These are phyloP conservation scores for Saksenaea vasiformis DNA, from an alignment of 371 early-diverging fungal species.

Conservation along the genomic window DNA sequence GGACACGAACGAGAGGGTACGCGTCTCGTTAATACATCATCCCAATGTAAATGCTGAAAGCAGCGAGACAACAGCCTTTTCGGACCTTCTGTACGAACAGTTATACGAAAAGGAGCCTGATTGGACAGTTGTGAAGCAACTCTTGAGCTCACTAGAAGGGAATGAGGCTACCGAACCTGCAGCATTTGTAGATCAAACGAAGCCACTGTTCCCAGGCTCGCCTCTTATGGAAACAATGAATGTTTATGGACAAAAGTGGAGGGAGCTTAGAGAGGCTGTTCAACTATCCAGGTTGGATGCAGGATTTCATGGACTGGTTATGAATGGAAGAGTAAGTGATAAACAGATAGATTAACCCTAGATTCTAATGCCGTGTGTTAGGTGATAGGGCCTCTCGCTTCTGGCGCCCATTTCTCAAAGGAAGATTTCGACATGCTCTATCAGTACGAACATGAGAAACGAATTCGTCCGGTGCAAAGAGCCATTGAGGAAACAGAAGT, in stretches of 20 bases:
- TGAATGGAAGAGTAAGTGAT: conserved; percentile 47
- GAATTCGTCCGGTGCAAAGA: conserved; percentile 36
- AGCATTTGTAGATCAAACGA: conserved; percentile 17
- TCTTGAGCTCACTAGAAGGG: conserved; percentile 4
- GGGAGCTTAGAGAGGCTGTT: not conserved
- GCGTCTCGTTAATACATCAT: conserved; percentile 56
- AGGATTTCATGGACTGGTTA: conserved; percentile 27
- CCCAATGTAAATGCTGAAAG: not conserved
- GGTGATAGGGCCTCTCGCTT: conserved; percentile 56
- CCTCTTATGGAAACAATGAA: conserved; percentile 32
- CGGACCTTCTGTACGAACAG: conserved; percentile 16
- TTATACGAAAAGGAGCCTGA: conserved; percentile 5
- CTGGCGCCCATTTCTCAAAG: conserved; percentile 33
- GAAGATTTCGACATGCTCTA: conserved; percentile 55
- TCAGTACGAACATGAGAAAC: conserved; percentile 43
- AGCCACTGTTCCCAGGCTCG: conserved; percentile 33
- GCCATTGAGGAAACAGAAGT: conserved; percentile 21
- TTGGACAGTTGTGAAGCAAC: not conserved
- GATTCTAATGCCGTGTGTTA: conserved; percentile 17
- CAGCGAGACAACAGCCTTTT: conserved; percentile 5
- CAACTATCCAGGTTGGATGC: conserved; percentile 19
- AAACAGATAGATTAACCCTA: not conserved
- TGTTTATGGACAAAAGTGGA: conserved; percentile 4
- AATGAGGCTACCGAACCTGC: conserved; percentile 9
- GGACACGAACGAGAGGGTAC: conserved; percentile 33